Base-by-base conservation (phyloP, 2,329 filamentous ascomycete genomes). In the Sporothrix mexicana region DNA sequence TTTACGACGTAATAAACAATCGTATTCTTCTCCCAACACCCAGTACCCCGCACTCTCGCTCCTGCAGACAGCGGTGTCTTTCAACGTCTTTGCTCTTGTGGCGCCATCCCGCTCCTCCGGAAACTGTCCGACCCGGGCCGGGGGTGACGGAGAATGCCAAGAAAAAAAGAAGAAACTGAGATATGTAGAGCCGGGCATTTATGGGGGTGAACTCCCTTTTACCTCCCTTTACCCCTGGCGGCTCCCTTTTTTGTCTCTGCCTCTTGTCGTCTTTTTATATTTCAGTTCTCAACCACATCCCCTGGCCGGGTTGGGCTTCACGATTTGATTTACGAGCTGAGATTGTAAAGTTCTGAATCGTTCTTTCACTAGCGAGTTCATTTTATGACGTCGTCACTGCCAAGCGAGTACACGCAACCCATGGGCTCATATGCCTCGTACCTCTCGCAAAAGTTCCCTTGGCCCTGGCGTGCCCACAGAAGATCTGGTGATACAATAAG, bases 91-190 rank as follows among this genome's bases (percentile, higher is more conserved):
- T 12, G 41, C 41, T 20, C 17, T 43, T 49, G 45, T 68, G 64
- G 20, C 17, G 64, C 45, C 45, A 51, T 51, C 20, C 64, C 23
- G 23, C 64, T 51, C 45, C 64, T 30, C 47, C 47, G 64, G 64
- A 51, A 41, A 41, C 64, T 68, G 30, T 49, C 64, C 64, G 45
- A 53, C 7, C 64, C 64, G 45, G 64, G 23, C 23, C 45, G 13
- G 62, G 12, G 3, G 43, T 17, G 25, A 49, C 25, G 64, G 64
- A 53, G 45, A 36, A 57, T 47, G 41, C 41, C 41, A 17, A 25
- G 61, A 13, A 36, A 36, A 8, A 66, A 25, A 25, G 61, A 13
- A 36, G 7, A 8, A 66, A 25, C 20, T 3, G 20, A 66, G 10
- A 47, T 9, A 47, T 47, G 61, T 17, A n/a, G 9, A 43, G 15